A percentile compares a stretch with the other conserved stretches of the same genome.
phyloP scores from a whole-genome alignment of 345 rosid genomes.

The Physaria fendleri region DNA sequence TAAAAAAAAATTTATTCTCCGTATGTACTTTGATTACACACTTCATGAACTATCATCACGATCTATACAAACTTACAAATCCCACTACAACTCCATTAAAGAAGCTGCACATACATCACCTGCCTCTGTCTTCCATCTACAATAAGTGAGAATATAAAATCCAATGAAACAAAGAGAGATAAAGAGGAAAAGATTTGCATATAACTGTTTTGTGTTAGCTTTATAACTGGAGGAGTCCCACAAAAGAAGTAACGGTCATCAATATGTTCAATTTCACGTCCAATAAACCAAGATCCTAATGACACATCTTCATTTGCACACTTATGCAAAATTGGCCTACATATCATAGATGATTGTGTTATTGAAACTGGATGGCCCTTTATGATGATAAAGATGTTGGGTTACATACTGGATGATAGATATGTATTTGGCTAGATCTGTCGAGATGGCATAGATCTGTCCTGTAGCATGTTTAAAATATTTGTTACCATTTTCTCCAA shows the following conservation, averaged over 20 bases:
- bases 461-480: slow-evolving; percentile 98
- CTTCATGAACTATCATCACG: slow-evolving; percentile 69
- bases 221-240: slow-evolving; percentile 96
- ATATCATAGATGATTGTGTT: background rate
- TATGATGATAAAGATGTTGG: background rate
- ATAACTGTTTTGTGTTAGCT: background rate
- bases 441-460: slow-evolving; percentile 94
- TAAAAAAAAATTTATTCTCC: too few species aligned
- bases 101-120: slow-evolving; percentile 85
- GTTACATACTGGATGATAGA: slow-evolving; percentile 70
- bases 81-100: slow-evolving; percentile 98
- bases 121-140: slow-evolving; percentile 97
- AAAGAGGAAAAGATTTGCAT: background rate
- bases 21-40: slow-evolving; percentile 93
- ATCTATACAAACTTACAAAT: slow-evolving; percentile 94
- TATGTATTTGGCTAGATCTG: slow-evolving; percentile 85
- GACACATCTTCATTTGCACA: slow-evolving; percentile 96
- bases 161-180: background rate
- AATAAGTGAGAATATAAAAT: slow-evolving; percentile 39
- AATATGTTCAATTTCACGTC: slow-evolving; percentile 93
- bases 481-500: slow-evolving; percentile 91
- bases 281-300: slow-evolving; percentile 93
- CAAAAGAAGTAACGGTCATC: slow-evolving; percentile 88
- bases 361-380: background rate
- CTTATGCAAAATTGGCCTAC: slow-evolving; percentile 86